Evolutionary conservation across 805 yeast genomes (phyloP), one percentile per base, ranked within the genome.

Genomic region (Cyberlindnera xishuangbannaensis): DNA sequence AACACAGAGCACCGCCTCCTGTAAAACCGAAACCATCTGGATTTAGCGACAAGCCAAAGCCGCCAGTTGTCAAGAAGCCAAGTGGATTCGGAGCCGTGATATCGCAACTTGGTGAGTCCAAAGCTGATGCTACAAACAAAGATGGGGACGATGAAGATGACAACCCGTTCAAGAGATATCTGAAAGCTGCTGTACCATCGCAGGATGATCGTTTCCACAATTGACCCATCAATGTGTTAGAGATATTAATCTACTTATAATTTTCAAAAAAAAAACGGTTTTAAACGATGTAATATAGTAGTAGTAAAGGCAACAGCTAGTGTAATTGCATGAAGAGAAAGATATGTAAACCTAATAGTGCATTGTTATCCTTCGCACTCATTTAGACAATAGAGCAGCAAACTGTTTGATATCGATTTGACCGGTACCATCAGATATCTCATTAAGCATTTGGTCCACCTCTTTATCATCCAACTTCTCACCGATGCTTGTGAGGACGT

Each of bases 331-430:
- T n/a, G n/a, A n/a, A n/a, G n/a, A n/a, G n/a, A n/a, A n/a, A n/a
- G n/a, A n/a, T n/a, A n/a, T n/a, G n/a, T n/a, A n/a, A n/a, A n/a
- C n/a, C n/a, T n/a, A n/a, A n/a, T n/a, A n/a, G n/a, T n/a, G n/a
- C n/a, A n/a, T n/a, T n/a, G 12, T 20, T 9, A 20, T 20, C 23
- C 23, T 9, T 20, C 9, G 14, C 8, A 24, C 9, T 24, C 15
- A 83, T 69, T 82, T 82, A 40, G 88, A 82, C 61, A 90, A 73
- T 47, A 90, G 75, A 56, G 86, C 88, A 44, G 96, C 90, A 59
- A 92, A 92, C 67, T 92, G 98, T 56, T 84, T 85, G 61, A 92
- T 92, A 59, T 92, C 94, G 55, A 92, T 92, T 65, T 86, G 95
- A 40, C 98, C 98, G 48, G 94, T 95, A 44, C 95, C 90, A 61